These are phyloP conservation scores for Heracleum sosnowskyi DNA, from an alignment of 129 eudicot genomes.

Conservation along the genomic window DNA sequence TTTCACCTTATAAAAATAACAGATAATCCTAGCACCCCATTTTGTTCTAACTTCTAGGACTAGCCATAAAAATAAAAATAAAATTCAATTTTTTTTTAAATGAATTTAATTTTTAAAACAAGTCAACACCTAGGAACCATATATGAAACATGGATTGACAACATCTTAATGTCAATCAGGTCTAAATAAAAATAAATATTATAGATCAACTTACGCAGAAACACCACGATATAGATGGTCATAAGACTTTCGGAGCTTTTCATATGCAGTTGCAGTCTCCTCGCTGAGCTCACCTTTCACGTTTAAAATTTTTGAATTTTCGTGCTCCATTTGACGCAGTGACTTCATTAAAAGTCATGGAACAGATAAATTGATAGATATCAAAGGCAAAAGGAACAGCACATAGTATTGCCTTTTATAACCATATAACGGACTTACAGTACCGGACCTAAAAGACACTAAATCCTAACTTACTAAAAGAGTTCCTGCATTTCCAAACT, in stretches of 20 bases:
- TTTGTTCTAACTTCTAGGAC: not conserved
- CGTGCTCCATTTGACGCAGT: constrained; percentile 93
- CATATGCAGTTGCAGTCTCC: constrained; percentile 85
- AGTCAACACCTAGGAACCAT: not conserved
- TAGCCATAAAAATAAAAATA: not conserved
- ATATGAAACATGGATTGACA: not conserved
- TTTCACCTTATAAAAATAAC: not conserved
- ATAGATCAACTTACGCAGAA: constrained; percentile 60
- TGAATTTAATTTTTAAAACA: too few relatives aligned
- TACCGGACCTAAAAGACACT: not conserved
- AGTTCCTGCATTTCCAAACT: not conserved
- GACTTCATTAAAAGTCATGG: constrained; percentile 39
- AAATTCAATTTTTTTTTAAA: too few relatives aligned
- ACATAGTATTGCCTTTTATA: not conserved
- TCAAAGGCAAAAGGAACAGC: not conserved
- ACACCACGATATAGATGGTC: constrained; percentile 89
- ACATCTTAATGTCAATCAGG: not conserved
- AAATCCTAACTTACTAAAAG: too few relatives aligned
- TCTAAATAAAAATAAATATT: not conserved
- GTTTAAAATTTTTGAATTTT: constrained; percentile 82
- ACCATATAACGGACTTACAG: not conserved
- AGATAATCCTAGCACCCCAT: not conserved
- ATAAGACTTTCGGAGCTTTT: constrained; percentile 84
- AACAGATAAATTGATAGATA: not conserved
- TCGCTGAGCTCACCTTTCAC: constrained; percentile 95